Conservation (phyloP, 1,284 basidiomycete genomes). For the Ustilago sp. region DNA sequence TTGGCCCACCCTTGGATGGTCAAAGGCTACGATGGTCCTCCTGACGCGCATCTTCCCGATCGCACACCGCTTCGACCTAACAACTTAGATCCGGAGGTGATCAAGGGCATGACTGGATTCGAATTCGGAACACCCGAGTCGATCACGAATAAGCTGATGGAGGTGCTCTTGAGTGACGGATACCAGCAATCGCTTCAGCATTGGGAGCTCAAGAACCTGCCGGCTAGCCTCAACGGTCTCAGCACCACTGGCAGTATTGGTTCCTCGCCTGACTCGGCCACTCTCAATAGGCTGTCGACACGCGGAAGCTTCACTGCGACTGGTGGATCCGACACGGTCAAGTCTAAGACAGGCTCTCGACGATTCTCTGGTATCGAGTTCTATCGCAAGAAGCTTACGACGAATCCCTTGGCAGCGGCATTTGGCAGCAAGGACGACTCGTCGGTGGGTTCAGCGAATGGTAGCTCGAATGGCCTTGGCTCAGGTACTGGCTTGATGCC, state of each 20-base stretch:
- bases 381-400: constrained; percentile 83
- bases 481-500: constrained; percentile 45
- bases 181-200: constrained; percentile 80
- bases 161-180: constrained; percentile 81
- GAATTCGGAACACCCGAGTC: constrained; percentile 92
- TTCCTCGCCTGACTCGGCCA: constrained; percentile 22
- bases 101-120: constrained; percentile 94
- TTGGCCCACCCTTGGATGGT: constrained; percentile 93
- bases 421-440: constrained; percentile 54
- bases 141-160: constrained; percentile 80
- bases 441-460: constrained; percentile 22
- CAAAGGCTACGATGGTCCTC: constrained; percentile 83
- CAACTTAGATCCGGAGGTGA: constrained; percentile 86
- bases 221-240: constrained; percentile 37
- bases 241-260: constrained; percentile 68
- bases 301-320: constrained; percentile 28
- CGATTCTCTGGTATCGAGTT: constrained; percentile 94
- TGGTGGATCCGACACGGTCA: constrained; percentile 36
- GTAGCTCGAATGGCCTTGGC: constrained; percentile 45
- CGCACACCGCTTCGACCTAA: constrained; percentile 87
- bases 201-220: constrained; percentile 76
- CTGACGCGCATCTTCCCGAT: constrained; percentile 85
- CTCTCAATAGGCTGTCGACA: constrained; percentile 39
- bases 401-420: constrained; percentile 49
- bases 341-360: constrained; percentile 67